These are phyloP conservation scores for Fusarium sp. DNA, from an alignment of 2,329 filamentous ascomycete species.

Conservation along the genomic window DNA sequence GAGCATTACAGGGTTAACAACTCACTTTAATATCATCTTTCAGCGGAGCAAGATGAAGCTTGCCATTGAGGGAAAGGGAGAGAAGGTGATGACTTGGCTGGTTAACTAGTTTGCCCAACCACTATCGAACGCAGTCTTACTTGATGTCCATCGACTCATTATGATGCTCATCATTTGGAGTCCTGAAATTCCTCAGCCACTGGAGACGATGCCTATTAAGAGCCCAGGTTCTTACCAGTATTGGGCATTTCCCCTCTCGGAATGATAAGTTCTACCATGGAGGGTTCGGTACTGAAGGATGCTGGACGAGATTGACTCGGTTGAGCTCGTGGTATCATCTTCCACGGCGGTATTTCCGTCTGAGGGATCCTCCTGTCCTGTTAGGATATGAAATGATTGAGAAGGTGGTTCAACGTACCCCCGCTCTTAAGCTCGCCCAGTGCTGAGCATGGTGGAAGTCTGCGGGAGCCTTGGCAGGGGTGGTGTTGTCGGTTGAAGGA, in stretches of 20 bases:
- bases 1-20: neutral
- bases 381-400: neutral
- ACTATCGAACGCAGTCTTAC: neutral
- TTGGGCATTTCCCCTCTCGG: neutral
- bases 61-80: neutral
- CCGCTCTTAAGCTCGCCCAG: slow-evolving; percentile 5
- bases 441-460: slow-evolving; percentile 14
- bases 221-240: neutral
- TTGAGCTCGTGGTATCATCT: neutral
- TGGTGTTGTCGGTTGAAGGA: neutral
- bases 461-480: neutral
- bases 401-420: neutral
- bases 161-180: slow-evolving; percentile 12
- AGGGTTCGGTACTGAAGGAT: neutral
- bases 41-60: neutral
- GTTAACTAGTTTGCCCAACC: neutral
- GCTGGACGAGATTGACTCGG: slow-evolving; percentile 2
- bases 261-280: slow-evolving; percentile 11
- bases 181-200: neutral
- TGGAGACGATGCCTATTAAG: no score
- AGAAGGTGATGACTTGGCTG: neutral
- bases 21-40: neutral
- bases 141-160: slow-evolving; percentile 20
- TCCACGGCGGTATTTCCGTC: neutral
- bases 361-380: neutral